Evolutionary conservation across 108 stramenopile species (phyloP).

Genomic region (Aurantiochytrium sp.): DNA sequence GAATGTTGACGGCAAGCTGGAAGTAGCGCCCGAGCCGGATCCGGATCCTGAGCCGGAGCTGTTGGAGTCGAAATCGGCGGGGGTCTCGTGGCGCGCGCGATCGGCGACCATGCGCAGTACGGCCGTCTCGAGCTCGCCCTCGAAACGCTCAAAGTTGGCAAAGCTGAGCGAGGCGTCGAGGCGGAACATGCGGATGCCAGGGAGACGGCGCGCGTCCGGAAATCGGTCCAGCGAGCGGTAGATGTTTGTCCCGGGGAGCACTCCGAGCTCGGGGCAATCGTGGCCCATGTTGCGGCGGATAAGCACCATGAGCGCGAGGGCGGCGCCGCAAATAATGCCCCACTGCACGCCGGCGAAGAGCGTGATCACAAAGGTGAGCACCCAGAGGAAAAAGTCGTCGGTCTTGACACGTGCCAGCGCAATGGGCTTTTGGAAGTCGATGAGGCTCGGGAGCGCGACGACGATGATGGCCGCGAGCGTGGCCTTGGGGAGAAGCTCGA

Average conservation of each 20-base stretch:
- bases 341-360: conserved; percentile 2
- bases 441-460: neutral
- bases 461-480: neutral
- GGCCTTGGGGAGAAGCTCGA: conserved; percentile 5
- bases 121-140: neutral
- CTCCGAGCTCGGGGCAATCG: neutral
- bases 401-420: neutral
- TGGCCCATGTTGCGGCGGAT: neutral
- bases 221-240: neutral
- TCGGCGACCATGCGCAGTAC: neutral
- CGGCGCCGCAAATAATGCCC: neutral
- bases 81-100: neutral
- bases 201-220: neutral
- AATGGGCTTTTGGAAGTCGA: neutral
- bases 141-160: conserved; percentile 1
- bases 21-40: neutral
- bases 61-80: neutral
- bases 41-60: neutral
- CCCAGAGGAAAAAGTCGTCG: neutral
- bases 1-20: neutral
- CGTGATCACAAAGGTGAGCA: neutral
- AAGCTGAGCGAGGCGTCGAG: neutral
- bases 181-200: neutral
- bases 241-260: neutral
- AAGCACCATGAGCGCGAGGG: neutral